These are phyloP conservation scores for Pezicula rhizophila DNA, from an alignment of 2,329 filamentous ascomycete species.

Conservation along the genomic window DNA sequence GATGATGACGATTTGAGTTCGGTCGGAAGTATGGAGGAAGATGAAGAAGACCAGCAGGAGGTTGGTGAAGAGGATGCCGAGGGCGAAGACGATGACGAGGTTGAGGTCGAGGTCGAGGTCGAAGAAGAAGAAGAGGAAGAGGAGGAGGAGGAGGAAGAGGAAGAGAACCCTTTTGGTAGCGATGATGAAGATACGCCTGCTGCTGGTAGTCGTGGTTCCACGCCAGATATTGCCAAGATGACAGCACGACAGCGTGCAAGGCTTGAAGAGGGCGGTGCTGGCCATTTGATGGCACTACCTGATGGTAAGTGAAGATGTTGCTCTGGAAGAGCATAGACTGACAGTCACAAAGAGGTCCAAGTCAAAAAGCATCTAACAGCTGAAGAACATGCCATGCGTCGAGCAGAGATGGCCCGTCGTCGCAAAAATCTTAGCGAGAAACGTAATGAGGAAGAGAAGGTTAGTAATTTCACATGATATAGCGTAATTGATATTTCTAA, in stretches of 20 bases:
- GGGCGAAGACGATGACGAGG: slow-evolving; percentile 41
- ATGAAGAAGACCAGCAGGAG: slow-evolving; percentile 40
- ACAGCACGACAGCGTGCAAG: slow-evolving; percentile 62
- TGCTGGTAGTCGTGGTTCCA: slow-evolving; percentile 46
- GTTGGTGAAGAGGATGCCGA: slow-evolving; percentile 34
- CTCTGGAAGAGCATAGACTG: slow-evolving; percentile 7
- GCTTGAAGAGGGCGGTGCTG: slow-evolving; percentile 43
- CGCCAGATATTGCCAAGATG: slow-evolving; percentile 59
- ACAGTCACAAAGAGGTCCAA: slow-evolving; percentile 48
- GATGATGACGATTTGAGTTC: slow-evolving; percentile 31
- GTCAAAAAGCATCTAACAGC: slow-evolving; percentile 68
- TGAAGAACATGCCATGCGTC: slow-evolving; percentile 66
- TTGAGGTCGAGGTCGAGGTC: slow-evolving; percentile 32
- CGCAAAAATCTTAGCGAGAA: slow-evolving; percentile 71
- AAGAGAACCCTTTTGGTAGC: slow-evolving; percentile 12
- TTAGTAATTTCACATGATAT: slow-evolving; percentile 24
- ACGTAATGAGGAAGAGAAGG: slow-evolving; percentile 74
- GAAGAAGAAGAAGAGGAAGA: slow-evolving; percentile 31
- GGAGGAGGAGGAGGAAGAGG: slow-evolving; percentile 33
- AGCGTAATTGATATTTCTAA: not conserved
- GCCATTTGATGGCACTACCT: slow-evolving; percentile 36
- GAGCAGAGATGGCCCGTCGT: slow-evolving; percentile 67
- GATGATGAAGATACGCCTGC: slow-evolving; percentile 34
- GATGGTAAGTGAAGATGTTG: slow-evolving; percentile 26
- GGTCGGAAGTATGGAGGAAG: slow-evolving; percentile 35